Conservation (phyloP, 106 monocot species). For the Apostasia shenzhenica region DNA sequence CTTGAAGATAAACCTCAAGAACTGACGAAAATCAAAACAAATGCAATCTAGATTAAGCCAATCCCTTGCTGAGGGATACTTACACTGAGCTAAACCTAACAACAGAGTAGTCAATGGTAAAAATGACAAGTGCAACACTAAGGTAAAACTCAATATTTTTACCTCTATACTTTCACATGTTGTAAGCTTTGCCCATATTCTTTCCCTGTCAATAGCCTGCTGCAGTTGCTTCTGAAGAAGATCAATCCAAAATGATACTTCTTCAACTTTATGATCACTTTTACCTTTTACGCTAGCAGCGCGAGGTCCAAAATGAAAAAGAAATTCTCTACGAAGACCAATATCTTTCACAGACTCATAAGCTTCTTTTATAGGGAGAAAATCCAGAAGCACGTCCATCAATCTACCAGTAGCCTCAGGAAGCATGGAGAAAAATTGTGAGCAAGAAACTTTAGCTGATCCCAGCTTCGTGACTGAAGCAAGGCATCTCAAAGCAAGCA, state of each 20-base stretch:
- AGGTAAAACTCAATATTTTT: conserved; percentile 6
- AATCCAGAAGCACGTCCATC: conserved; percentile 90
- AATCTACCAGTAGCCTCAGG: conserved; percentile 79
- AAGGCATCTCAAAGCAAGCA: conserved; percentile 82
- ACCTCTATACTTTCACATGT: conserved; percentile 99
- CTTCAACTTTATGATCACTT: conserved; percentile 51
- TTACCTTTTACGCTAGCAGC: conserved; percentile 50
- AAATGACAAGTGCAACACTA: too few species aligned
- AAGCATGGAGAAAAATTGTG: conserved; percentile 72
- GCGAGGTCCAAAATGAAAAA: conserved; percentile 87
- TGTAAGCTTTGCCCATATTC: conserved; percentile 94
- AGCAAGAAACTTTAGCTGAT: conserved; percentile 71
- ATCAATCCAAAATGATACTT: conserved; percentile 89
- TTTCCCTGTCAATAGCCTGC: conserved; percentile 84
- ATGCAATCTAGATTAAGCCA: too few species aligned
- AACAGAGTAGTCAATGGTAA: too few species aligned
- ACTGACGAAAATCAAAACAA: too few species aligned
- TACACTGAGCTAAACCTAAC: too few species aligned
- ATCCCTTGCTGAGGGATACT: too few species aligned
- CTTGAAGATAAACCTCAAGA: too few species aligned
- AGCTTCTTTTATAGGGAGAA: conserved; percentile 65
- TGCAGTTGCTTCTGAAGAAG: conserved; percentile 74
- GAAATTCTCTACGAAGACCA: conserved; percentile 79
- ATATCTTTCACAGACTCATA: conserved; percentile 81
- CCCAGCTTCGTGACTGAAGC: conserved; percentile 83